Conservation (phyloP, 306 rosid genomes). For the Dryas alaskensis region DNA sequence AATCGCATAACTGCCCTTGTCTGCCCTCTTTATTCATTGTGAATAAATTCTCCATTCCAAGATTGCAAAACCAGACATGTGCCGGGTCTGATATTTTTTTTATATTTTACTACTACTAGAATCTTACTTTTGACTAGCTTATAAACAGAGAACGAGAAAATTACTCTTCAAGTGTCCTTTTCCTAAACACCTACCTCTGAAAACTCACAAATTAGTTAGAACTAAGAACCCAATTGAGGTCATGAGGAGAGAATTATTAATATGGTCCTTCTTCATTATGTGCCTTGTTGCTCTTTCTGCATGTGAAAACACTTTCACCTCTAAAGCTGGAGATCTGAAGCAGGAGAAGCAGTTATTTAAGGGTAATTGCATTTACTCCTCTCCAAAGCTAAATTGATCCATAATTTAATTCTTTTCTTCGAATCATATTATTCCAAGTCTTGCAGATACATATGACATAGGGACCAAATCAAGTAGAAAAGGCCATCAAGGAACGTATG, state of each 20-base stretch:
- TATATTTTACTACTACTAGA: background rate
- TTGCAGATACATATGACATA: slow-evolving; percentile 29
- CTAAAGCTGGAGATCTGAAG: slow-evolving; percentile 20
- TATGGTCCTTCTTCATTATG: slow-evolving; percentile 32
- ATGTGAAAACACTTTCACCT: slow-evolving; percentile 21
- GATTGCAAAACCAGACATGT: background rate
- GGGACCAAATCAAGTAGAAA: slow-evolving; percentile 23
- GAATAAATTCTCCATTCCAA: slow-evolving; percentile 19
- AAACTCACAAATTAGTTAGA: background rate
- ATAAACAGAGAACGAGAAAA: background rate
- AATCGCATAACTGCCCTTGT: no score
- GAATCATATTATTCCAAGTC: background rate
- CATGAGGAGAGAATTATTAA: slow-evolving; percentile 22
- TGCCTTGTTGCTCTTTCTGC: slow-evolving; percentile 31
- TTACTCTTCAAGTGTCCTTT: background rate
- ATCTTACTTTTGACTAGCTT: slow-evolving; percentile 10
- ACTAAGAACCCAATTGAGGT: slow-evolving; percentile 7
- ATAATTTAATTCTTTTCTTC: background rate
- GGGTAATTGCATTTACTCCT: slow-evolving; percentile 28
- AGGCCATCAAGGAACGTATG: slow-evolving; percentile 21
- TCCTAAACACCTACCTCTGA: background rate
- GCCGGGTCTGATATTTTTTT: background rate
- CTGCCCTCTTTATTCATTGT: background rate
- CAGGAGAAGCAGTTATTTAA: slow-evolving; percentile 20
- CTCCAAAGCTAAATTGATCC: background rate